phyloP scores from a whole-genome alignment of 1,284 basidiomycete species.

The Pseudozyma flocculosa region DNA sequence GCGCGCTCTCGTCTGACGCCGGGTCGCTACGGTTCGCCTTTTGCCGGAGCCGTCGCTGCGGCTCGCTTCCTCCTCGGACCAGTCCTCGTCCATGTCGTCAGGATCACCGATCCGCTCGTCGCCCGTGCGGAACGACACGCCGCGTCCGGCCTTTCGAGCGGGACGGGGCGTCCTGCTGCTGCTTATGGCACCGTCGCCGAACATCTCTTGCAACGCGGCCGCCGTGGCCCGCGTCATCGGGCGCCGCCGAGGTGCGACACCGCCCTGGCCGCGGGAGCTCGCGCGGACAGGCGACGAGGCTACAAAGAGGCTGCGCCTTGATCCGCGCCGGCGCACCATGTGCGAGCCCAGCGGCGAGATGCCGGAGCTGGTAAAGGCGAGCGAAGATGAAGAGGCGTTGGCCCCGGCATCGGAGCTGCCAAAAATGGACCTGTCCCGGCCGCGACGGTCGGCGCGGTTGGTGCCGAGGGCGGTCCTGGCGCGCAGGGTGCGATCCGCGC shows the following conservation, averaged over 20 bases:
- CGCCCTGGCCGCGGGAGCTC: neutral
- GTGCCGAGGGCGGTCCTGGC: neutral
- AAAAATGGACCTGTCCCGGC: neutral
- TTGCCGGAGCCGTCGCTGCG: neutral
- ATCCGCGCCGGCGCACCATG: neutral
- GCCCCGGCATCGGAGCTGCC: neutral
- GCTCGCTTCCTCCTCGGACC: neutral
- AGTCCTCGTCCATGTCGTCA: neutral
- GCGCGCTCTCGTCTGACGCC: neutral
- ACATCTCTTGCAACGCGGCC: neutral
- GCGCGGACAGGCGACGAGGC: constrained; percentile 39
- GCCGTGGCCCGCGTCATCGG: neutral
- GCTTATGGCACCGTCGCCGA: neutral
- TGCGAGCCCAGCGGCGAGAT: neutral
- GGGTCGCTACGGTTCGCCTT: no score
- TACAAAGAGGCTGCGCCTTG: constrained; percentile 20
- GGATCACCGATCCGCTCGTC: neutral
- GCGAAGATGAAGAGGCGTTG: neutral
- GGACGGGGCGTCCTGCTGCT: neutral
- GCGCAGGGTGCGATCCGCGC: constrained; percentile 17
- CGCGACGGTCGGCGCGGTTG: constrained; percentile 8
- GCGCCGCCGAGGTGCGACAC: neutral
- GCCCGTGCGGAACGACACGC: no score
- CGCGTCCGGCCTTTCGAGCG: no score
- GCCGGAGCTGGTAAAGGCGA: constrained; percentile 1